These are phyloP conservation scores for Wallacemonas rigidus DNA, from an alignment of 208 protist species.

Conservation along the genomic window DNA sequence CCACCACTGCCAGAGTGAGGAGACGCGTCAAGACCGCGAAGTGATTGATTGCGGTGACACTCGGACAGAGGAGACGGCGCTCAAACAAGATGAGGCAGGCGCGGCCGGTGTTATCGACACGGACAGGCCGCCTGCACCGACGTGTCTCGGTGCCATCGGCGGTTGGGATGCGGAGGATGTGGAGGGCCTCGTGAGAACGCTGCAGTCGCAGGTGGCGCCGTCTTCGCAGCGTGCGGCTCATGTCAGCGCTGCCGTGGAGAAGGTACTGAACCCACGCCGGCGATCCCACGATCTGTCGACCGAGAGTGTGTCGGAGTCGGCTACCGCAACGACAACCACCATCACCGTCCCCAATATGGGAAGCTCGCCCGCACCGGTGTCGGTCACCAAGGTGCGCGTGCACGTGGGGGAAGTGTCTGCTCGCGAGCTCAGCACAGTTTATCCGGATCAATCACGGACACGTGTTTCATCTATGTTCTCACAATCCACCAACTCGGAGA, in stretches of 20 bases:
- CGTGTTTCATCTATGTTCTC: neutral
- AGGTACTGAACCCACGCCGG: neutral
- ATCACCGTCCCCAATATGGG: no score
- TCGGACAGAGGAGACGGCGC: no score
- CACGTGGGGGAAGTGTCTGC: neutral
- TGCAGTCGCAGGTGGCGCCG: neutral
- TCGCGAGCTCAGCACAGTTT: neutral
- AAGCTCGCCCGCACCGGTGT: no score
- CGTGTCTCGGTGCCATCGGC: no score
- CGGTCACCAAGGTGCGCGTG: neutral
- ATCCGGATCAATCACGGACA: neutral
- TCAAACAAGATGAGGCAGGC: no score
- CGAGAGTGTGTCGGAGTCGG: no score
- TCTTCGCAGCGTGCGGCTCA: neutral
- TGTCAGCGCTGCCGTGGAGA: neutral
- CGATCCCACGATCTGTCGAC: neutral
- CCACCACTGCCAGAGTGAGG: no score
- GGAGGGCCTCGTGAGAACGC: neutral
- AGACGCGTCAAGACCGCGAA: no score
- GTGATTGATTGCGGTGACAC: no score
- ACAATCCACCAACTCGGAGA: neutral
- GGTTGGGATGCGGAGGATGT: neutral
- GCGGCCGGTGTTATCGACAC: no score
- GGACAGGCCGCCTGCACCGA: no score
- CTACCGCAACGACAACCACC: no score